These are phyloP conservation scores for Diaporthe sp. DNA, from an alignment of 2,329 filamentous ascomycete genomes.

Conservation along the genomic window DNA sequence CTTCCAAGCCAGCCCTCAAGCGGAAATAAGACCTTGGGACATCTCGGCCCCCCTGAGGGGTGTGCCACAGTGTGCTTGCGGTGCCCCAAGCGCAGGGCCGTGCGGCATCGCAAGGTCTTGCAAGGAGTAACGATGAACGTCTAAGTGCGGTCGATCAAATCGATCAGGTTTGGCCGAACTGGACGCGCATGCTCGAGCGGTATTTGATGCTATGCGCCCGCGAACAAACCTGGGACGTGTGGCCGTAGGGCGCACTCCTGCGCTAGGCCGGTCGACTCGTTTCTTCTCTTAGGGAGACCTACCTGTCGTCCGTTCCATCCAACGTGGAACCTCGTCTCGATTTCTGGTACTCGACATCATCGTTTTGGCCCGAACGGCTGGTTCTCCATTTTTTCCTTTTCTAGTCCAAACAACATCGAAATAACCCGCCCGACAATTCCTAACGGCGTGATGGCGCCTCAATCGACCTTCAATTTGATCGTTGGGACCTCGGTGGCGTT, in stretches of 20 bases:
- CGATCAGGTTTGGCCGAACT: background rate
- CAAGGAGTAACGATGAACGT: conserved; percentile 9
- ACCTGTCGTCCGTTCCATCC: background rate
- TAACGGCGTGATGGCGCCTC: background rate
- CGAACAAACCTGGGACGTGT: background rate
- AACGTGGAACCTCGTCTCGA: background rate
- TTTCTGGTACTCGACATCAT: background rate
- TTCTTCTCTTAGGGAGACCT: background rate
- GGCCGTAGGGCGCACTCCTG: too few species aligned
- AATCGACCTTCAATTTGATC: background rate
- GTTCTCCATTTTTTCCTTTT: background rate
- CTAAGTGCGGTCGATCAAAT: background rate
- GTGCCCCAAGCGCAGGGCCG: background rate
- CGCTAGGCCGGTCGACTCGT: background rate
- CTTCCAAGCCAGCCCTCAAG: background rate
- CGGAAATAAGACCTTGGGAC: background rate
- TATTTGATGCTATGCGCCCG: background rate
- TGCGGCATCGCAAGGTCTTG: background rate
- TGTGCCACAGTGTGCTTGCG: background rate
- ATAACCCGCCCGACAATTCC: background rate
- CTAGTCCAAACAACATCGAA: background rate
- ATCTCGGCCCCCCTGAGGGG: background rate
- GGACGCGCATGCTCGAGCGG: background rate
- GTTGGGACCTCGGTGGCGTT: conserved; percentile 3
- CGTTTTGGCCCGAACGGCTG: background rate